Percentiles rank a stretch among this genome's conserved stretches.
Evolutionary conservation across 208 protist species (phyloP).

Genomic region (Leishmania arabica): DNA sequence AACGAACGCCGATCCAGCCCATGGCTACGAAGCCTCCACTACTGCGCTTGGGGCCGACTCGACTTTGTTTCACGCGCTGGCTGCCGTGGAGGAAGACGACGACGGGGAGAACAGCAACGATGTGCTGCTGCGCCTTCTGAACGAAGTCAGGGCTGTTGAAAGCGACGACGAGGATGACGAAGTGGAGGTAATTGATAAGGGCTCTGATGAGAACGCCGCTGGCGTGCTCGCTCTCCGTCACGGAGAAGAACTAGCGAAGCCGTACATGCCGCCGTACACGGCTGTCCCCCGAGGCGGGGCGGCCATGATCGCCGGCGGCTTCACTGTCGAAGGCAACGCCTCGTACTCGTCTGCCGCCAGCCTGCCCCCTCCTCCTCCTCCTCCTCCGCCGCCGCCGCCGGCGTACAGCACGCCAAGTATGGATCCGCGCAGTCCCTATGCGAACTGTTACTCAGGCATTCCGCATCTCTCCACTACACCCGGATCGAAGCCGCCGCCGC

Average conservation of each 20-base stretch:
- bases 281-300: not conserved
- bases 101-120: conserved; percentile 39
- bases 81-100: conserved; percentile 16
- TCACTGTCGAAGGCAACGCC: conserved; percentile 53
- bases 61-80: conserved; percentile 21
- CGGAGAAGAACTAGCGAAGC: conserved; percentile 12
- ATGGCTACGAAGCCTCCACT: conserved; percentile 7
- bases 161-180: conserved; percentile 22
- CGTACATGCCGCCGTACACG: conserved; percentile 11
- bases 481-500: conserved; percentile 45
- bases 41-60: conserved; percentile 13
- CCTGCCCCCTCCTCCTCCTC: conserved; percentile 26
- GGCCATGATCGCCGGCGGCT: conserved; percentile 27
- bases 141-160: conserved; percentile 45
- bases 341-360: conserved; percentile 27
- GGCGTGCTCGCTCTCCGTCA: conserved; percentile 13
- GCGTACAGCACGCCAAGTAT: conserved; percentile 37
- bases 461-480: conserved; percentile 27
- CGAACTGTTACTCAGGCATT: conserved; percentile 46
- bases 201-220: conserved; percentile 32
- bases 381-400: conserved; percentile 34
- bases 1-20: conserved; percentile 11
- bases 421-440: conserved; percentile 31
- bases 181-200: conserved; percentile 17
- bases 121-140: conserved; percentile 47